Evolutionary conservation across 1,139 yeast species (phyloP).

Genomic region (Groenewaldozyma auringiensis): DNA sequence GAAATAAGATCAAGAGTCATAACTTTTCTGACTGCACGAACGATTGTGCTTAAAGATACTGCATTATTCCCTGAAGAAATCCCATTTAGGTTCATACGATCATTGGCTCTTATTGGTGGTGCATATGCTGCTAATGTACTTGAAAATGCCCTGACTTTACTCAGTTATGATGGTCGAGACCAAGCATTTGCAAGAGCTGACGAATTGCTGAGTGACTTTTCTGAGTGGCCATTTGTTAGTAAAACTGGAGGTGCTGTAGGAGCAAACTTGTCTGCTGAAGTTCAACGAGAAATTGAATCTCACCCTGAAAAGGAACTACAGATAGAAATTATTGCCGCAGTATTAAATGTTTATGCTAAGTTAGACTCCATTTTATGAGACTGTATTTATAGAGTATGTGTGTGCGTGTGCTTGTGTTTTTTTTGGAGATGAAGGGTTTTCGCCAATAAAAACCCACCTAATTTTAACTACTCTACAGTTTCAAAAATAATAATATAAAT

Average conservation of each 20-base stretch:
- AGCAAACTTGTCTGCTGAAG: conserved; percentile 62
- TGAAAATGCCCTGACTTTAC: conserved; percentile 74
- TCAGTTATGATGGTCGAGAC: conserved; percentile 86
- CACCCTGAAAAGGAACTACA: conserved; percentile 57
- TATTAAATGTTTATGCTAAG: conserved; percentile 35
- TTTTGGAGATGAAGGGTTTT: not conserved
- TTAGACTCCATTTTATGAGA: conserved; percentile 29
- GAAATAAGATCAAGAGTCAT: conserved; percentile 66
- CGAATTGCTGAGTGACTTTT: conserved; percentile 71
- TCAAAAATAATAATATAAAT: conserved; percentile 1
- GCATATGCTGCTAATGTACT: conserved; percentile 94
- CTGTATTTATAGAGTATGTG: not conserved
- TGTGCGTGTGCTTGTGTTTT: not conserved
- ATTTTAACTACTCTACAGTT: not conserved
- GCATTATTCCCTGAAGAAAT: conserved; percentile 63
- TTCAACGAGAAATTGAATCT: conserved; percentile 55
- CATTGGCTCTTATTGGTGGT: conserved; percentile 78
- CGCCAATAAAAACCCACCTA: no score
- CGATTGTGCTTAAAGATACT: conserved; percentile 40
- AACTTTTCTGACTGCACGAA: conserved; percentile 62
- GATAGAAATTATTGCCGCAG: conserved; percentile 88
- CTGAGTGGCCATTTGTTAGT: conserved; percentile 77
- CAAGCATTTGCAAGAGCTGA: conserved; percentile 91
- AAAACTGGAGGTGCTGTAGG: conserved; percentile 55
- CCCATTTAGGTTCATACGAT: conserved; percentile 64